Base-by-base conservation (phyloP, 805 yeast genomes). In the Teunomyces lycoperdinae region DNA sequence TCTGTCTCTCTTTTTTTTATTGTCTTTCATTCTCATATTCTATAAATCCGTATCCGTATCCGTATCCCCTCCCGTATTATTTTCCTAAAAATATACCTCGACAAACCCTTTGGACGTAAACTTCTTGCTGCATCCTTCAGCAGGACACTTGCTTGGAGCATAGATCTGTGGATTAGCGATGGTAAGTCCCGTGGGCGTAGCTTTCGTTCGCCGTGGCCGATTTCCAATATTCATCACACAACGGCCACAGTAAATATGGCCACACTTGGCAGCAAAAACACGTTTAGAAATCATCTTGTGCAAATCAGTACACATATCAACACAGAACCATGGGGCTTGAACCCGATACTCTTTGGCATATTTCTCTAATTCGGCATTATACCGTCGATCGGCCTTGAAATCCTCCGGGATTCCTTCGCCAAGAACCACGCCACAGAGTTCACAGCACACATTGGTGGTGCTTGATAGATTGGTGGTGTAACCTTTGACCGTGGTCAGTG, bases 161-260 rank as follows among this genome's bases (percentile, higher is more conserved):
- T 70, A 77, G 31, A 70, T 49, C 27, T 50, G 55, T 4, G 77
- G 77, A 44, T 71, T 70, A 7, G 56, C 56, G 9, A 71, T 70
- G 4, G 58, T 51, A 32, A 59, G 40, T 7, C 45, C 47, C n/a
- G 54, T 58, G 36, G 49, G 50, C 17, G 56, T 58, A 36, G 54
- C 56, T 36, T 49, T 47, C 26, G 58, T 43, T n/a, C 50, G 49
- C 47, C 61, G 50, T 57, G 71, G 69, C 44, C 75, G 58, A 55
- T 77, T 74, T 13, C 77, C 77, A n/a, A 85, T 81, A 55, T 82
- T 78, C 53, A 80, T 80, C 17, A 85, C 86, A 66, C 97, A 89
- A 36, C 92, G 66, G 1, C 96, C 97, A 64, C 97, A 89, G 62
- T 80, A 89, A 0, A 83, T 78, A 68, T 89, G 97, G 0, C 96